Conservation (phyloP, 2,329 filamentous ascomycete species). For the Elsinoe fawcettii region DNA sequence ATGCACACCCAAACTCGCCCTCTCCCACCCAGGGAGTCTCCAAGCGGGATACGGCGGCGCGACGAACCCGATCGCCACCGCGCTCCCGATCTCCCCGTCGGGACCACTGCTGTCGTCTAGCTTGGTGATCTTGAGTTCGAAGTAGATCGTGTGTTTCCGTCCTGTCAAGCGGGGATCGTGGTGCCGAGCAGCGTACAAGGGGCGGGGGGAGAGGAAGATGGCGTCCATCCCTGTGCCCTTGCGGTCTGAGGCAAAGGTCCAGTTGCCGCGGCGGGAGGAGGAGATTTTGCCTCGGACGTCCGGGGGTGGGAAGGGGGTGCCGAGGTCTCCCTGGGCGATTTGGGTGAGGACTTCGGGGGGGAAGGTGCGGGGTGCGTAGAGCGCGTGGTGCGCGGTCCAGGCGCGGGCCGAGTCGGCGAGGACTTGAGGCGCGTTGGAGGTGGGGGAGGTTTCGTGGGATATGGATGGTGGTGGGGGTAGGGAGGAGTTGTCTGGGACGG, state of each 20-base stretch:
- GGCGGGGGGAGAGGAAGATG: conserved; percentile 59
- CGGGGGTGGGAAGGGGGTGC: conserved; percentile 34
- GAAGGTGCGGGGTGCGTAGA: conserved; percentile 46
- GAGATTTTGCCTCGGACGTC: conserved; percentile 38
- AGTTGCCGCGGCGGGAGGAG: conserved; percentile 44
- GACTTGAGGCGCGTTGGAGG: conserved; percentile 59
- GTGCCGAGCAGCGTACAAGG: conserved; percentile 55
- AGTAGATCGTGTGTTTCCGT: conserved; percentile 56
- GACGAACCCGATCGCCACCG: conserved; percentile 61
- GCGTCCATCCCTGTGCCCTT: conserved; percentile 46
- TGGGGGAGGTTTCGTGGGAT: conserved; percentile 56
- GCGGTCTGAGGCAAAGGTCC: conserved; percentile 29
- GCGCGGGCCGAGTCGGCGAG: conserved; percentile 57
- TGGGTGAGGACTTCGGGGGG: conserved; percentile 16
- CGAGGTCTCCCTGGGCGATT: conserved; percentile 41
- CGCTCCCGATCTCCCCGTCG: conserved; percentile 39
- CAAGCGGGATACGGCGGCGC: conserved; percentile 71
- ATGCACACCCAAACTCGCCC: conserved; percentile 67
- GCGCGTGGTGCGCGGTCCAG: conserved; percentile 57
- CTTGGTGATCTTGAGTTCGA: conserved; percentile 54
- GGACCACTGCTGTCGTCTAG: conserved; percentile 31
- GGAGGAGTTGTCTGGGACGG: conserved; percentile 64
- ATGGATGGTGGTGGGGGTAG: conserved; percentile 66
- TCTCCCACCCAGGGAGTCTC: conserved; percentile 73
- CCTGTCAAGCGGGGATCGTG: conserved; percentile 48